Percentiles rank a stretch among this genome's conserved stretches.
Evolutionary conservation across 2,329 filamentous ascomycete genomes (phyloP).

Genomic region (Cordyceps sp.): DNA sequence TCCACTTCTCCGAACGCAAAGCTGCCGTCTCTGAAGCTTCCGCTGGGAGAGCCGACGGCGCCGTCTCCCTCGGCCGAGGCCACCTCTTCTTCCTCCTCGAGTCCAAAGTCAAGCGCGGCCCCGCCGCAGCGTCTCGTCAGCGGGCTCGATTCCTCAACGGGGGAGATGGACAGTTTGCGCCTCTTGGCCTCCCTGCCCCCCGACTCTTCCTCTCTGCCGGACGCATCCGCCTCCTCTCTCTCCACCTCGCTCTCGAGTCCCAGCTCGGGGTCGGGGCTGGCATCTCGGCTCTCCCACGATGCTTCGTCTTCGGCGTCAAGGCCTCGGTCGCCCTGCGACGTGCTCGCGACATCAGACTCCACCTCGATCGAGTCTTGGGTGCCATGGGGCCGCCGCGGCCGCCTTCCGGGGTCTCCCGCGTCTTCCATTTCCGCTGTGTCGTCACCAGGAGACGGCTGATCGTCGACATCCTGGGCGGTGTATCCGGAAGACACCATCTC

Average conservation of each 20-base stretch:
- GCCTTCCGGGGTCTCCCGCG: neutral
- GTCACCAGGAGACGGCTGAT: no score
- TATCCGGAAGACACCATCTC: no score
- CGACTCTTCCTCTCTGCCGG: no score
- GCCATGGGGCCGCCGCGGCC: no score
- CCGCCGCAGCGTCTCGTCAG: neutral
- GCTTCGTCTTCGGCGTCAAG: constrained; percentile 1
- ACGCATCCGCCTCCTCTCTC: no score
- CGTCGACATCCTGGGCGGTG: no score
- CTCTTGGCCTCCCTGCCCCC: constrained; percentile 6
- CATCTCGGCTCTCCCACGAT: no score
- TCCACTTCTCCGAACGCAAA: neutral
- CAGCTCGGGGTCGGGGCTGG: no score
- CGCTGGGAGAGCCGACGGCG: no score
- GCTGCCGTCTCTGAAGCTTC: neutral
- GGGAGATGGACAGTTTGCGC: constrained; percentile 8
- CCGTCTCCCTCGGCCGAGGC: no score
- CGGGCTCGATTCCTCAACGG: constrained; percentile 5
- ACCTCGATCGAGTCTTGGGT: constrained; percentile 6
- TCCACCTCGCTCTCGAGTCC: no score
- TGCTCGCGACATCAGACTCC: constrained; percentile 1
- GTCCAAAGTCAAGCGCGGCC: neutral
- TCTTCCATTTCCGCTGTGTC: neutral
- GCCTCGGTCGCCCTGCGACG: neutral
- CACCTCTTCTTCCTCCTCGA: neutral